Evolutionary conservation across 129 eudicot genomes (phyloP), one percentile per base, ranked within the genome.

Genomic region (Pseudognaphalium luteoalbum): DNA sequence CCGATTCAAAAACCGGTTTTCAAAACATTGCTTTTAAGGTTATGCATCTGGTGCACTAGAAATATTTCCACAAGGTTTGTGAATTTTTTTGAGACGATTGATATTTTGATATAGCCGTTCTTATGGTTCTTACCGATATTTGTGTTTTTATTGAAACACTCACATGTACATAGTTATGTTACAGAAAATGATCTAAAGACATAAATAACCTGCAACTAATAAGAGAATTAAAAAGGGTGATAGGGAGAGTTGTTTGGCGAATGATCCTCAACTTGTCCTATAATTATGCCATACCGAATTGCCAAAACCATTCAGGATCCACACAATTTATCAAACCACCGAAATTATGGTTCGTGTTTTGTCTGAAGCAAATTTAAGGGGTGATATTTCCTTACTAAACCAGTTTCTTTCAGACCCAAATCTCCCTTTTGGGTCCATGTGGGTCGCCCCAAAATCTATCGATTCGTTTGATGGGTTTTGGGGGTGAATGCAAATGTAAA

Each of bases 401-500:
- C 66, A 61, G 41, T 60, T 44, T 47, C 67, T 60, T 56, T 29
- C 71, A 47, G 60, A 52, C 89, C 90, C 88, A 57, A 69, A 47
- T 83, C 73, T 34, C 78, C 86, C 82, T 25, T 37, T 68, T 30
- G 83, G 88, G 68, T 84, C 81, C 83, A 84, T 83, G 74, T 50
- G 85, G 85, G 76, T 75, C 78, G 76, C 77, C 81, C 81, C 84
- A 51, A 81, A 81, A 67, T 73, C 80, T 82, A 72, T 88, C 86
- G 75, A 81, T 16, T 71, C 84, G 71, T 84, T 67, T 82, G 87
- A 85, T 83, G 89, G 89, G 88, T 86, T 86, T 90, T 80, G 90
- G 87, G 84, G 89, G 80, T 47, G 25, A 37, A 56, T 77, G 11
- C 33, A 47, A 47, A 47, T 21, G 25, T 70, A 52, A 14, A 58